phyloP scores from a whole-genome alignment of 2,329 filamentous ascomycete species.

The Xylaria sp. region DNA sequence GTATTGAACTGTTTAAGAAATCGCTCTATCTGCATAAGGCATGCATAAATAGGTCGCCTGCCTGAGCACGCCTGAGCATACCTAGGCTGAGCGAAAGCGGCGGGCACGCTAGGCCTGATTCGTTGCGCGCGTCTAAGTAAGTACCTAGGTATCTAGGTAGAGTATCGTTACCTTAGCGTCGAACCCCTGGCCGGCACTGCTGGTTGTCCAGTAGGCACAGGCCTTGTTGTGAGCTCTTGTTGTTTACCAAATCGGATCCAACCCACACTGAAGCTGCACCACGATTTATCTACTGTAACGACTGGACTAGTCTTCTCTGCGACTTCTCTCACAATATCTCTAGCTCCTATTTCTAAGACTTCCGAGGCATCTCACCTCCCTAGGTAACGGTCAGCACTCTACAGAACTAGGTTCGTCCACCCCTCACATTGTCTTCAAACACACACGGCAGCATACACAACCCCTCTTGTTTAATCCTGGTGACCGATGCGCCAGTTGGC shows the following conservation, averaged over 20 bases:
- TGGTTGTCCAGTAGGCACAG: too few species aligned
- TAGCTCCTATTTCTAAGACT: conserved; percentile 9
- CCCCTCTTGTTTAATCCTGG: not conserved
- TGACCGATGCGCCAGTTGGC: not conserved
- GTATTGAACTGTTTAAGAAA: too few species aligned
- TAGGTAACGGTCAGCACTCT: conserved; percentile 3
- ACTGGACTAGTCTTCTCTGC: conserved; percentile 10
- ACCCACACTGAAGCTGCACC: conserved; percentile 13
- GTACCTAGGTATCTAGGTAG: too few species aligned
- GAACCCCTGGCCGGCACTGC: too few species aligned
- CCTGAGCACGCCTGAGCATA: too few species aligned
- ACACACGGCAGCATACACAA: not conserved
- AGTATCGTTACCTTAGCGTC: too few species aligned
- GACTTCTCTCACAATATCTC: conserved; percentile 17
- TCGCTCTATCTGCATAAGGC: too few species aligned
- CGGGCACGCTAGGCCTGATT: too few species aligned
- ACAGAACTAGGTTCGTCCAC: conserved; percentile 23
- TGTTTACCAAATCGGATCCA: conserved; percentile 35
- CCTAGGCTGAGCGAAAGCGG: too few species aligned
- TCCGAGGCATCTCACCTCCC: not conserved
- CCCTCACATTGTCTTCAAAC: not conserved
- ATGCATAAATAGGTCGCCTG: too few species aligned
- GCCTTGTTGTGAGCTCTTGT: conserved; percentile 22
- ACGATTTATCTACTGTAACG: not conserved
- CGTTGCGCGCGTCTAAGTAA: too few species aligned